These are phyloP conservation scores for Tagetes erecta DNA, from an alignment of 129 eudicot species.

Conservation along the genomic window DNA sequence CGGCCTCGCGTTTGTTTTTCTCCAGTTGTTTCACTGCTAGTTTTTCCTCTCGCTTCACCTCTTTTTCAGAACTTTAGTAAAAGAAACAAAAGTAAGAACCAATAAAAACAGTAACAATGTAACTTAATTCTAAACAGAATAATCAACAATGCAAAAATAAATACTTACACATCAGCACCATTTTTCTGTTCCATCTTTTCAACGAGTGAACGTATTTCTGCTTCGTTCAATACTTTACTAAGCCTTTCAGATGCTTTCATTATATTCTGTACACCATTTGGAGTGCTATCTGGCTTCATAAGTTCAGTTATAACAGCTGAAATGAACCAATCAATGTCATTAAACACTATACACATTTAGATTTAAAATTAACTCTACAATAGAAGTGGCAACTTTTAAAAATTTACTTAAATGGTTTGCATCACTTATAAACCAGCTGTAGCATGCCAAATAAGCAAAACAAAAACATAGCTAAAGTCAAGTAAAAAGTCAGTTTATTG, in stretches of 20 bases:
- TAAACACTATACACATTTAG: conserved; percentile 10
- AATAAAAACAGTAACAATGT: conserved; percentile 1
- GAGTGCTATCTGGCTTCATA: conserved; percentile 49
- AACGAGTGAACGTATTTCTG: conserved; percentile 68
- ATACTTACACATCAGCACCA: conserved; percentile 67
- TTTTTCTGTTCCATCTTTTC: conserved; percentile 58
- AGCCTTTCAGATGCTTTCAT: conserved; percentile 71
- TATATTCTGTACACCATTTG: conserved; percentile 42
- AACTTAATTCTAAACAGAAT: neutral
- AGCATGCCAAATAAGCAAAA: neutral
- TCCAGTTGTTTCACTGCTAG: conserved; percentile 70
- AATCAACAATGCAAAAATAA: neutral
- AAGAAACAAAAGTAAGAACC: neutral
- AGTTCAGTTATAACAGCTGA: conserved; percentile 65
- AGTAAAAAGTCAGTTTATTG: neutral
- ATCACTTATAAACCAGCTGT: neutral
- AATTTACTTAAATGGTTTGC: neutral
- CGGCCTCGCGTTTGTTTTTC: conserved; percentile 73
- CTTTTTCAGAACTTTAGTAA: conserved; percentile 75
- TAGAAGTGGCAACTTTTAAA: neutral
- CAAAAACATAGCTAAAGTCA: neutral
- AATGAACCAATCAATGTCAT: conserved; percentile 17
- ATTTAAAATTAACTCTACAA: neutral
- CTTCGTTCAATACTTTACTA: conserved; percentile 59
- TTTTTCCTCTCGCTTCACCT: conserved; percentile 54